A percentile compares a stretch with the other conserved stretches of the same genome.
These are phyloP conservation scores for Phyllosticta capitalensis DNA, from an alignment of 2,329 filamentous ascomycete species.

Conservation along the genomic window DNA sequence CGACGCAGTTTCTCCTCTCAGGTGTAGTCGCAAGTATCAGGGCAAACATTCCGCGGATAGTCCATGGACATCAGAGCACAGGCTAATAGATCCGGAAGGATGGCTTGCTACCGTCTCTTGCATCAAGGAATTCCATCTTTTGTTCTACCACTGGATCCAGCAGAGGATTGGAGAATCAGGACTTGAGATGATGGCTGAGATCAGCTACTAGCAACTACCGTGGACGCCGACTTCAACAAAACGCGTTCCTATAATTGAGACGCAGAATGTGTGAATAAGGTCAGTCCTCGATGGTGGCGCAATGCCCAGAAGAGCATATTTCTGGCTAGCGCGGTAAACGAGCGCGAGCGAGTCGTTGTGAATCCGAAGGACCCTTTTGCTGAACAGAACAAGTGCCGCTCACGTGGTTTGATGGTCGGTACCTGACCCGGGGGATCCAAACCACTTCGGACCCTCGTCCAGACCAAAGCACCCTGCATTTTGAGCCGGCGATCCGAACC, in stretches of 20 bases:
- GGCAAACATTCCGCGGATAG: background rate
- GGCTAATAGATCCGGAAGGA: too few relatives aligned
- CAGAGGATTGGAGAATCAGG: too few relatives aligned
- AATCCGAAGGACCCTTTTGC: background rate
- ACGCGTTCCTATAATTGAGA: background rate
- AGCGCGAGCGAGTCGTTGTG: background rate
- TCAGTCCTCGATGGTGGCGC: background rate
- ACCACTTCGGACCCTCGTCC: background rate
- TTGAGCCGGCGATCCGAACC: background rate
- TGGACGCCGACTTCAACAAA: background rate
- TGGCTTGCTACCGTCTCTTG: too few relatives aligned
- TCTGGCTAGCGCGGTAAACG: background rate
- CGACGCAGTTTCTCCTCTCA: background rate
- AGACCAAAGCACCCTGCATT: background rate
- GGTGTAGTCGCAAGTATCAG: background rate
- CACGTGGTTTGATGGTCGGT: background rate
- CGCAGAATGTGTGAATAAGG: background rate
- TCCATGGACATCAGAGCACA: too few relatives aligned
- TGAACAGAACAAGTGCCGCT: background rate
- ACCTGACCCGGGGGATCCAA: background rate
- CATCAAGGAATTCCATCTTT: too few relatives aligned
- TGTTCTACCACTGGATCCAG: too few relatives aligned
- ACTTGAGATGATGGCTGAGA: too few relatives aligned
- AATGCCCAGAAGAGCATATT: background rate
- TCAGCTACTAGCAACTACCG: too few relatives aligned